These are phyloP conservation scores for Lomentospora prolificans DNA, from an alignment of 2,329 filamentous ascomycete genomes.

Conservation along the genomic window DNA sequence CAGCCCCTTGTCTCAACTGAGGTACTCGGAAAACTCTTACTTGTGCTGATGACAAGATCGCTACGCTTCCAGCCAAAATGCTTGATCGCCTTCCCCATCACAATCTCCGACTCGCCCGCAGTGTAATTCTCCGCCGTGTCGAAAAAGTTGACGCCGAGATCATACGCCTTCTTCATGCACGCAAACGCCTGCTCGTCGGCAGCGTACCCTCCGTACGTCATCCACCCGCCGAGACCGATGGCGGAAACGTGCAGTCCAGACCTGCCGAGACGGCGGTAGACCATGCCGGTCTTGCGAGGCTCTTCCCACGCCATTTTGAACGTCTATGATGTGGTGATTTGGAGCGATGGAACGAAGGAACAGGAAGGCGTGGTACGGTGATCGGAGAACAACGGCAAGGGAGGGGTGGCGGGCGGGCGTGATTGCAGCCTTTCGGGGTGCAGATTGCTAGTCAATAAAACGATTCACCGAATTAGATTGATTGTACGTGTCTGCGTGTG, in stretches of 20 bases:
- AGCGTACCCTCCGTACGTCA: slow-evolving; percentile 60
- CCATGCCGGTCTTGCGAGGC: slow-evolving; percentile 33
- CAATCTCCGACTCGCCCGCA: slow-evolving; percentile 52
- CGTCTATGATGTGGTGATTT: not conserved
- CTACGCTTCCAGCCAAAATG: slow-evolving; percentile 51
- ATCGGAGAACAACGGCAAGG: no score
- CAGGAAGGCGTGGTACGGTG: no score
- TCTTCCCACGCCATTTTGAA: slow-evolving; percentile 31
- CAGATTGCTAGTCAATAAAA: no score
- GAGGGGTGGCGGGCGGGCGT: no score
- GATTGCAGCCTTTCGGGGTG: no score
- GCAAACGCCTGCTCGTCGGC: slow-evolving; percentile 50
- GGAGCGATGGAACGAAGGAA: no score
- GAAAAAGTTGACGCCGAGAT: slow-evolving; percentile 53
- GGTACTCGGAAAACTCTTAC: slow-evolving; percentile 23
- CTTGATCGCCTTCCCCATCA: slow-evolving; percentile 53
- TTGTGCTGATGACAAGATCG: slow-evolving; percentile 50
- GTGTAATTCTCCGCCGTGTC: slow-evolving; percentile 52
- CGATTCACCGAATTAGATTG: no score
- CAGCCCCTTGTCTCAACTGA: no score
- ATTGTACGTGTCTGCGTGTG: no score
- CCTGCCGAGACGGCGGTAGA: slow-evolving; percentile 30
- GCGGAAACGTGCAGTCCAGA: slow-evolving; percentile 54
- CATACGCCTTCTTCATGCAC: slow-evolving; percentile 53
- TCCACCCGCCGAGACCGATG: slow-evolving; percentile 54